Conservation (phyloP, 169 alveolate genomes). For the Pseudocohnilembus persalinus region DNA sequence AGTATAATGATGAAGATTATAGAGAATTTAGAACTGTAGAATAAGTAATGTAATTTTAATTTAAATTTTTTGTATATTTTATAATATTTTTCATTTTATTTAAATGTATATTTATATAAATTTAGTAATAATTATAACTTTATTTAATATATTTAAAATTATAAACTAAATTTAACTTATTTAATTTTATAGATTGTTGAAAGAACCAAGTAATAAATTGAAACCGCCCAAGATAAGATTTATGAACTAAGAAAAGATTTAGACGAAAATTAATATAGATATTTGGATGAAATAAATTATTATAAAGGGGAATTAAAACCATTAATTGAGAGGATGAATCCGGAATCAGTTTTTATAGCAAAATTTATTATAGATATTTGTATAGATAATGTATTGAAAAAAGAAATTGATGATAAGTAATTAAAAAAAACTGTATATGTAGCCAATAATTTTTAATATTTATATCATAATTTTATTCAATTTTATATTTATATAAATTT, state of each 20-base stretch:
- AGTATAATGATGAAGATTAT: neutral
- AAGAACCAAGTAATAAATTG: neutral
- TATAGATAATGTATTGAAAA: conserved; percentile 27
- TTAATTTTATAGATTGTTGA: neutral
- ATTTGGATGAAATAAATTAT: neutral
- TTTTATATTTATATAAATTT: too few relatives aligned
- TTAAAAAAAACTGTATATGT: conserved; percentile 2
- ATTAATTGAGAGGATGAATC: conserved; percentile 28
- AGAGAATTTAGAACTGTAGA: neutral
- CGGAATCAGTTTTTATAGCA: conserved; percentile 38
- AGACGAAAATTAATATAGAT: too few relatives aligned
- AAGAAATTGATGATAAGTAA: conserved; percentile 9
- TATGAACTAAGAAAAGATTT: neutral
- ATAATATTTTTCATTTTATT: too few relatives aligned
- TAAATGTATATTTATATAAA: too few relatives aligned
- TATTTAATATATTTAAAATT: too few relatives aligned
- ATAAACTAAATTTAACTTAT: too few relatives aligned
- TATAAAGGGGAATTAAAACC: conserved; percentile 40
- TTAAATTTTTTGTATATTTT: too few relatives aligned
- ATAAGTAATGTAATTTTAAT: neutral
- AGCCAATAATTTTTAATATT: neutral
- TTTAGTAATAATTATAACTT: too few relatives aligned
- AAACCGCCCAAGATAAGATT: neutral
- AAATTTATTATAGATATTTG: conserved; percentile 24
- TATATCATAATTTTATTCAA: too few relatives aligned